Evolutionary conservation across 306 rosid species (phyloP).

Genomic region (Prinsepia uniflora): DNA sequence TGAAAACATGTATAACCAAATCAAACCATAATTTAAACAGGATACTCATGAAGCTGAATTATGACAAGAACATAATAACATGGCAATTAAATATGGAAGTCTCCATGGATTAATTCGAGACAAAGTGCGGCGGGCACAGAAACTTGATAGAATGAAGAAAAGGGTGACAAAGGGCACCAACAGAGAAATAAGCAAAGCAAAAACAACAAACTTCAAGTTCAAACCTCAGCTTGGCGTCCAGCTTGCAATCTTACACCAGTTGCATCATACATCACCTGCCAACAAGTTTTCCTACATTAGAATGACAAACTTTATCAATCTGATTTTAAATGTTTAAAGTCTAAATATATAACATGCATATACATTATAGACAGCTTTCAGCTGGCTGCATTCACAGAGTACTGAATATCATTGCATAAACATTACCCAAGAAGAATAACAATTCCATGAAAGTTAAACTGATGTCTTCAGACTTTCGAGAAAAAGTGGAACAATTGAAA

Average conservation of each 20-base stretch:
- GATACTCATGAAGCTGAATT: neutral
- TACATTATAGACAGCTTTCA: slow-evolving; percentile 1
- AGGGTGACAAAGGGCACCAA: neutral
- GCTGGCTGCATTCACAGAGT: neutral
- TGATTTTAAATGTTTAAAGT: neutral
- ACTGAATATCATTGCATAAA: neutral
- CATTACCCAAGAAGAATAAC: neutral
- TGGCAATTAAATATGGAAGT: slow-evolving; percentile 15
- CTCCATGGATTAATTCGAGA: slow-evolving; percentile 10
- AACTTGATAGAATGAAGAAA: slow-evolving; percentile 7
- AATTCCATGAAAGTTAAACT: neutral
- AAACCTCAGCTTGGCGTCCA: slow-evolving; percentile 99
- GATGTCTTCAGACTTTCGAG: neutral
- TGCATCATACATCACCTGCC: slow-evolving; percentile 99
- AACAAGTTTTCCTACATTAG: slow-evolving; percentile 36
- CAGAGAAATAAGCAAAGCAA: slow-evolving; percentile 15
- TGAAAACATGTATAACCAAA: slow-evolving; percentile 4
- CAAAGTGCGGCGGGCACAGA: slow-evolving; percentile 6
- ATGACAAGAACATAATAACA: neutral
- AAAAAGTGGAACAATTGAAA: neutral
- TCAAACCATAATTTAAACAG: slow-evolving; percentile 19
- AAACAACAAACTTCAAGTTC: slow-evolving; percentile 21
- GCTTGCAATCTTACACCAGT: slow-evolving; percentile 98
- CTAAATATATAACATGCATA: neutral
- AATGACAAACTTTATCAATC: neutral